Evolutionary conservation across 1,284 basidiomycete genomes (phyloP).

Genomic region (Cryptococcus sp.): DNA sequence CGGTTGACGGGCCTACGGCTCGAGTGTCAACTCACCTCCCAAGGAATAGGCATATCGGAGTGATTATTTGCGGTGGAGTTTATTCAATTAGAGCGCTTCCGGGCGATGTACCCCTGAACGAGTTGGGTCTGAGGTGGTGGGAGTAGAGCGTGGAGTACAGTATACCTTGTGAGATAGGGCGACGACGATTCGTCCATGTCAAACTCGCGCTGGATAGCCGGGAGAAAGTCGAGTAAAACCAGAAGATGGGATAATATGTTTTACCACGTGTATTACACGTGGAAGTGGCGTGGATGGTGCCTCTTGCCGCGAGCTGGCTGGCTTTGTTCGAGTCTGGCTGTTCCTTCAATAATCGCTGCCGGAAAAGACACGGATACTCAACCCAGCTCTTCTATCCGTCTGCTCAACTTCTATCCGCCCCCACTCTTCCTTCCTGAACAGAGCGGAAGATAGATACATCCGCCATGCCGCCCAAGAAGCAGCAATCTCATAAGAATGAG

Average conservation of each 20-base stretch:
- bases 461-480: conserved; percentile 45
- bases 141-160: too few relatives aligned
- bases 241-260: neutral
- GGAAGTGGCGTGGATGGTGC: neutral
- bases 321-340: neutral
- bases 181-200: conserved; percentile 8
- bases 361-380: neutral
- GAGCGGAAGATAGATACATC: neutral
- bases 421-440: neutral
- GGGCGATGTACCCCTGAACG: too few relatives aligned
- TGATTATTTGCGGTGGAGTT: too few relatives aligned
- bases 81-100: too few relatives aligned
- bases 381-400: neutral
- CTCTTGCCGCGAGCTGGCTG: neutral
- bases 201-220: neutral
- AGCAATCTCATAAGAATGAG: conserved; percentile 26
- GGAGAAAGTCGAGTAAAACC: conserved; percentile 3
- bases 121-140: too few relatives aligned
- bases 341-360: neutral
- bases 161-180: conserved; percentile 12
- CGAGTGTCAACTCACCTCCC: conserved; percentile 57
- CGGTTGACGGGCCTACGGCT: neutral
- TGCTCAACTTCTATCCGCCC: neutral
- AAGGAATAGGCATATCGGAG: conserved; percentile 76
- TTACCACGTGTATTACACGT: too few relatives aligned